Evolutionary conservation across 768 basidiomycete genomes (phyloP).

Genomic region (Pisolithus marmoratus): DNA sequence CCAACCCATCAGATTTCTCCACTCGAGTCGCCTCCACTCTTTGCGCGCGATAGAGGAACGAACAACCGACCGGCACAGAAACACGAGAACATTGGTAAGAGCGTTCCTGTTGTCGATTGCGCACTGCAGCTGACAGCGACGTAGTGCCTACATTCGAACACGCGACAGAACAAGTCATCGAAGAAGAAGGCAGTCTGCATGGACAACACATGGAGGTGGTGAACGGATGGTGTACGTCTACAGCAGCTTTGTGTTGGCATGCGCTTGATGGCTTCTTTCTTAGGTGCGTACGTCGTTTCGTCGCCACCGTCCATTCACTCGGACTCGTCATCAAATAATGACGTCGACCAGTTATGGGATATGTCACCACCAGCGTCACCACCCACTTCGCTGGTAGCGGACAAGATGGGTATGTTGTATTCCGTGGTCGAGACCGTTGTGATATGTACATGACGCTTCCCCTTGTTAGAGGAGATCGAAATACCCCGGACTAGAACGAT

Average conservation of each 20-base stretch:
- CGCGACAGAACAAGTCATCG: slow-evolving; percentile 21
- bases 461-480: slow-evolving; percentile 46
- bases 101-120: slow-evolving; percentile 6
- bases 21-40: slow-evolving; percentile 39
- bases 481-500: slow-evolving; percentile 49
- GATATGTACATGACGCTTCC: neutral
- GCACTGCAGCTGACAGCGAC: slow-evolving; percentile 15
- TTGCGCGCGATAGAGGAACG: slow-evolving; percentile 28
- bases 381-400: slow-evolving; percentile 33
- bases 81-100: neutral
- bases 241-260: slow-evolving; percentile 25
- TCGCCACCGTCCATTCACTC: slow-evolving; percentile 33
- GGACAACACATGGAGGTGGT: slow-evolving; percentile 51
- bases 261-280: neutral
- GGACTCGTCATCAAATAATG: slow-evolving; percentile 34
- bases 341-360: slow-evolving; percentile 49
- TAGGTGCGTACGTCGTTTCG: slow-evolving; percentile 35
- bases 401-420: slow-evolving; percentile 43
- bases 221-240: slow-evolving; percentile 57
- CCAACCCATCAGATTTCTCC: slow-evolving; percentile 20
- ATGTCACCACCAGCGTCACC: slow-evolving; percentile 43
- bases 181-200: slow-evolving; percentile 41
- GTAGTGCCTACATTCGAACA: slow-evolving; percentile 20
- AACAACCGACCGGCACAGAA: neutral
- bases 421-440: neutral